A percentile compares a stretch with the other conserved stretches of the same genome.
phyloP scores from a whole-genome alignment of 1,284 basidiomycete genomes.

The Ceratobasidium sp. region DNA sequence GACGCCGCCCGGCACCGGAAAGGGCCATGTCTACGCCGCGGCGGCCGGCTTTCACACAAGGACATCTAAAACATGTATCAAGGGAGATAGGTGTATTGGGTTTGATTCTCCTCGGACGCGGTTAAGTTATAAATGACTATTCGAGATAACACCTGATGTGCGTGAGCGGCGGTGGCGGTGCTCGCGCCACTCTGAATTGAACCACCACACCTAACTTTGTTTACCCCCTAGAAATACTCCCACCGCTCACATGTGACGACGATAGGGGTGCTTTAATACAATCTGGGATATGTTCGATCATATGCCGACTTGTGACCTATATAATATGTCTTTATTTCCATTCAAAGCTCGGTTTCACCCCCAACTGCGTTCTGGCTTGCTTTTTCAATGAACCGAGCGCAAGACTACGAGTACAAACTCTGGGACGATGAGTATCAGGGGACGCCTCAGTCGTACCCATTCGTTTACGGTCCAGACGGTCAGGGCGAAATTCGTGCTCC shows the following conservation, averaged over 20 bases:
- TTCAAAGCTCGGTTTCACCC: neutral
- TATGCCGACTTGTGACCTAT: neutral
- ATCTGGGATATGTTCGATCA: neutral
- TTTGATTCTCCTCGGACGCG: too few species aligned
- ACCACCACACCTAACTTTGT: conserved; percentile 8
- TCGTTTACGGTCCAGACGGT: conserved; percentile 15
- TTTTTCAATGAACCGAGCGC: conserved; percentile 13
- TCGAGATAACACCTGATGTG: too few species aligned
- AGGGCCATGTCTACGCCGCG: neutral
- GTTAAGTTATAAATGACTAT: too few species aligned
- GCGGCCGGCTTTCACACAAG: conserved; percentile 49
- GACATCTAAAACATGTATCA: neutral
- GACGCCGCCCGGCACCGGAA: conserved; percentile 43
- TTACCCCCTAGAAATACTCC: neutral
- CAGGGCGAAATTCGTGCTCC: conserved; percentile 11
- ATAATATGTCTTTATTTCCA: neutral
- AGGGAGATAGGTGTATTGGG: too few species aligned
- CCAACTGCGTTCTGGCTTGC: neutral
- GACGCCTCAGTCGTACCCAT: conserved; percentile 7
- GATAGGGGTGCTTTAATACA: neutral
- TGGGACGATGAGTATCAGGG: conserved; percentile 16
- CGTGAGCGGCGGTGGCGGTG: conserved; percentile 5
- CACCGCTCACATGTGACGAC: neutral
- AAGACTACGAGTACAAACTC: conserved; percentile 6
- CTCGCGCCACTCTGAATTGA: conserved; percentile 74